Percentiles rank a stretch among this genome's conserved stretches.
Conservation (phyloP, 75 land plant species). For the Isoetes taiwanensis region DNA sequence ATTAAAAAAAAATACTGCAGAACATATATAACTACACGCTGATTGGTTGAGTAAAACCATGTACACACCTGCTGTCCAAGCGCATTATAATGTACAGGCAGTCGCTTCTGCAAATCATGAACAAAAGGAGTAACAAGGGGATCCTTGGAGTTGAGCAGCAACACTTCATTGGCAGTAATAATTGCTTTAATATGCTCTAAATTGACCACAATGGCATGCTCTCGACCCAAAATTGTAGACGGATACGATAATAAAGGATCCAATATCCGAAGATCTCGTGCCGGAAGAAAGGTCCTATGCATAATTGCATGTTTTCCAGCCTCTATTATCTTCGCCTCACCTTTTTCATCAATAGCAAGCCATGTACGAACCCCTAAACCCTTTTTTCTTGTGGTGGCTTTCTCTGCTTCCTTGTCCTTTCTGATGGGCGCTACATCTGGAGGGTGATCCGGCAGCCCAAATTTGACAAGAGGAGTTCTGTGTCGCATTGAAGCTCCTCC, state of each 20-base stretch:
- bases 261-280: slow-evolving; percentile 62
- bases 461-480: no score
- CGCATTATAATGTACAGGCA: slow-evolving; percentile 11
- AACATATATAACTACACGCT: neutral
- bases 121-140: slow-evolving; percentile 9
- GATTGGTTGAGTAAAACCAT: neutral
- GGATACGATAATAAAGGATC: slow-evolving; percentile 64
- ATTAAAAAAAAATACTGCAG: neutral
- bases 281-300: slow-evolving; percentile 38
- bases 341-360: slow-evolving; percentile 35
- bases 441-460: no score
- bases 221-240: slow-evolving; percentile 53
- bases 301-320: slow-evolving; percentile 55
- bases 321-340: slow-evolving; percentile 32
- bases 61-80: slow-evolving; percentile 14
- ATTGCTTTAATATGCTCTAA: slow-evolving; percentile 51
- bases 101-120: slow-evolving; percentile 11
- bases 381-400: no score
- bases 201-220: slow-evolving; percentile 38
- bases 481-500: no score
- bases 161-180: slow-evolving; percentile 28
- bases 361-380: slow-evolving; percentile 39
- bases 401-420: no score
- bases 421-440: no score
- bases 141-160: slow-evolving; percentile 11